Conservation (phyloP, 345 rosid species). For the Acer saccharum region DNA sequence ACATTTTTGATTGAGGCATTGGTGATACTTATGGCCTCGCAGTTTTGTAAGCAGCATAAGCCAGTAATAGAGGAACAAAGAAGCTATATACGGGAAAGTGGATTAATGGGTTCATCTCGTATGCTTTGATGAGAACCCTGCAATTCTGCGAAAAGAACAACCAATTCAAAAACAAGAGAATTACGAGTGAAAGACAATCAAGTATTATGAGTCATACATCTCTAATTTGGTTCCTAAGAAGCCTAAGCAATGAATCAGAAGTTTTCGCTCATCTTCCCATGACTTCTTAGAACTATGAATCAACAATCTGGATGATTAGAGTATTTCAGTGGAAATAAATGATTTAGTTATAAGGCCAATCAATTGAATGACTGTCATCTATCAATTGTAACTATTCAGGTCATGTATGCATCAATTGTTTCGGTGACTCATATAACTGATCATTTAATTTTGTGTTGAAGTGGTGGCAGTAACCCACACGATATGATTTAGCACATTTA, state of each 20-base stretch:
- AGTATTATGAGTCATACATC: background rate
- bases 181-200: background rate
- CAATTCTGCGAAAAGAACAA: conserved; percentile 56
- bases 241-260: background rate
- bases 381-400: background rate
- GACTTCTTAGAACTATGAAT: background rate
- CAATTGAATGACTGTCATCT: background rate
- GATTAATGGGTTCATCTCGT: conserved; percentile 78
- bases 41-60: conserved; percentile 52
- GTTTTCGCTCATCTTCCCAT: background rate
- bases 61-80: conserved; percentile 61
- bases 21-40: conserved; percentile 26
- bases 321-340: background rate
- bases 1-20: background rate
- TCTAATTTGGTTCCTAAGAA: background rate
- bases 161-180: background rate
- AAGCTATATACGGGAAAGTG: conserved; percentile 80
- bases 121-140: conserved; percentile 71
- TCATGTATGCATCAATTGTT: background rate
- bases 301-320: background rate
- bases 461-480: background rate
- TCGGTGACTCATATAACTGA: no score
- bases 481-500: no score
- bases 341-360: background rate
- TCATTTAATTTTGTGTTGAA: background rate